Evolutionary conservation across 2,329 filamentous ascomycete genomes (phyloP).

Genomic region (Colletotrichum viniferum): DNA sequence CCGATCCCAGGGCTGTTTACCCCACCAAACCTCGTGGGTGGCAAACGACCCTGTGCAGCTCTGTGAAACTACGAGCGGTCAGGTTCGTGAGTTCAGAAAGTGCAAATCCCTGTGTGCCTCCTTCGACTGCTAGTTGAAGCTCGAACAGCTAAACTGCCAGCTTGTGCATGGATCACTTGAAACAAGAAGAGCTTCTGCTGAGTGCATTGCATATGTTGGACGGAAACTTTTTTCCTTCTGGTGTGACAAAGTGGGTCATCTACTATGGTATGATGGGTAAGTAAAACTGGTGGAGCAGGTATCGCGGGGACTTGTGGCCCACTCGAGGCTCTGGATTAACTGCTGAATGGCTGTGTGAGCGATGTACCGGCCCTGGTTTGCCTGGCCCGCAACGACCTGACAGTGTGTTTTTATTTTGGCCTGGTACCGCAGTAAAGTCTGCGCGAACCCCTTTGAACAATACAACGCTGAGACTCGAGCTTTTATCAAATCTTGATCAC

Average conservation of each 20-base stretch:
- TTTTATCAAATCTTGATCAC: not conserved
- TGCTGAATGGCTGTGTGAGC: too few relatives aligned
- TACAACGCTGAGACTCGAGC: not conserved
- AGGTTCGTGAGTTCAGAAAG: not conserved
- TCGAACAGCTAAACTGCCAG: not conserved
- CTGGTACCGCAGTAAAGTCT: too few relatives aligned
- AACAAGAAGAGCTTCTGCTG: not conserved
- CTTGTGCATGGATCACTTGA: not conserved
- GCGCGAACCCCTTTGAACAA: not conserved
- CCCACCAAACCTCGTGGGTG: not conserved
- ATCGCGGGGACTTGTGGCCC: too few relatives aligned
- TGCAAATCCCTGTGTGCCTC: not conserved
- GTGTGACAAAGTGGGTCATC: not conserved
- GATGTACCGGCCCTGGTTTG: too few relatives aligned
- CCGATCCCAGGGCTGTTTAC: not conserved
- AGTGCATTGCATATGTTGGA: not conserved
- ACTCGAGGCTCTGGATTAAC: too few relatives aligned
- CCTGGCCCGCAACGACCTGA: too few relatives aligned
- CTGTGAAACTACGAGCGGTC: not conserved
- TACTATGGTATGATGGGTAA: too few relatives aligned
- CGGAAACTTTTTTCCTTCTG: not conserved
- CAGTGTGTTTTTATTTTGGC: too few relatives aligned
- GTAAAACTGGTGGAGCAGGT: too few relatives aligned
- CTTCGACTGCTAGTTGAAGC: not conserved
- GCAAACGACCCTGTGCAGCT: not conserved